Evolutionary conservation across 2,329 filamentous ascomycete species (phyloP), one percentile per base, ranked within the genome.

Genomic region (Clonostachys rhizophaga): DNA sequence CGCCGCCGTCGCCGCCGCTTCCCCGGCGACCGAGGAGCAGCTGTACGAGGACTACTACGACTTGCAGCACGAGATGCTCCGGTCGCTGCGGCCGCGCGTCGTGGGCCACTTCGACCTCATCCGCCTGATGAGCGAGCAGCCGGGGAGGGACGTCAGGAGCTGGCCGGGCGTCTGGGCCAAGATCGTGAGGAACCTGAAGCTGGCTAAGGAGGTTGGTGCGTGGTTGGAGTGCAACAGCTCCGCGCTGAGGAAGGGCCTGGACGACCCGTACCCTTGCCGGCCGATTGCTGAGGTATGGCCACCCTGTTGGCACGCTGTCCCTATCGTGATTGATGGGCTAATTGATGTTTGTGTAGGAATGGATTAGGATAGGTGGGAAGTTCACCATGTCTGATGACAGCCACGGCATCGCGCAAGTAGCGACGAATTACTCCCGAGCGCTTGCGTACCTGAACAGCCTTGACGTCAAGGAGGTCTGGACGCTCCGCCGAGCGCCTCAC

Each of bases 351-450:
- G 40, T n/a, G 12, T 51, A 88, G 86, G 81, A 82, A 62, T 95
- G 90, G 72, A 60, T 91, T 46, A 68, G 67, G 8, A 75, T 89
- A 57, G 85, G 85, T 20, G 91, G 94, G 20, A 81, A 79, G 50
- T 95, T 97, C 66, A 95, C 90, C 46, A 77, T 99, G 56, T 96
- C 89, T 7, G 94, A 99, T 64, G 94, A 99, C 67, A 96, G 91
- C 64, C 94, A 99, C 70, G 89, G 89, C 37, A 79, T 90, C 49
- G 86, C 80, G 3, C 92, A 99, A 62, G 78, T 99, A 6, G 90
- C 84, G n/a, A 84, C 89, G 44, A 92, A 95, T 62, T 97, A 94
- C 69, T 61, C 64, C 42, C 79, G 79, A 39, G 82, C 87, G 6
- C 67, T 95, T 49, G 74, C 79, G 1, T 96, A 88, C 63, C 70